phyloP scores from a whole-genome alignment of 345 rosid species.

The Populus simonii region DNA sequence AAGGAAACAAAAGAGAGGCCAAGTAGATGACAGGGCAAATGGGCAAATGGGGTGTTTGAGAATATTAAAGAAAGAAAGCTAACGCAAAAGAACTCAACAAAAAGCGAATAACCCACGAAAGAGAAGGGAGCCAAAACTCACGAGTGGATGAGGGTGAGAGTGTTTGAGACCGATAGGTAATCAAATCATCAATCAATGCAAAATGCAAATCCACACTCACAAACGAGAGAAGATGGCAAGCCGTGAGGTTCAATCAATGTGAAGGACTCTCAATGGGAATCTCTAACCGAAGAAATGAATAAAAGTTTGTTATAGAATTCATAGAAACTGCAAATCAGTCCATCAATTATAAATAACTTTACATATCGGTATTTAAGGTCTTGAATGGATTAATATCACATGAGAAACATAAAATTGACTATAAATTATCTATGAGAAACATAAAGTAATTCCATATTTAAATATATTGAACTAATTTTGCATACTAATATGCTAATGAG shows the following conservation, averaged over 20 bases:
- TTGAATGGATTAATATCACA: too few relatives aligned
- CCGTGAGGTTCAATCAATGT: constrained; percentile 20
- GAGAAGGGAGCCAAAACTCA: not conserved
- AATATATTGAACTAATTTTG: too few relatives aligned
- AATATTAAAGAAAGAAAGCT: not conserved
- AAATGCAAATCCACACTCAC: not conserved
- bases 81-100: not conserved
- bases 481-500: too few relatives aligned
- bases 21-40: not conserved
- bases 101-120: not conserved
- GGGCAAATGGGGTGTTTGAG: not conserved
- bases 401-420: too few relatives aligned
- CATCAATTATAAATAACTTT: not conserved
- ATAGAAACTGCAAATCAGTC: not conserved
- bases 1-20: not conserved
- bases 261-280: not conserved
- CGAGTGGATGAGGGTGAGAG: not conserved
- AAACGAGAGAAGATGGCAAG: not conserved
- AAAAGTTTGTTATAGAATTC: not conserved
- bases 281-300: not conserved
- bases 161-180: not conserved
- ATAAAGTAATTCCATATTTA: too few relatives aligned
- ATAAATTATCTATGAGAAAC: too few relatives aligned
- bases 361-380: too few relatives aligned
- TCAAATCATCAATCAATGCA: not conserved